Conservation (phyloP, 306 rosid species). For the Acacia confusa region DNA sequence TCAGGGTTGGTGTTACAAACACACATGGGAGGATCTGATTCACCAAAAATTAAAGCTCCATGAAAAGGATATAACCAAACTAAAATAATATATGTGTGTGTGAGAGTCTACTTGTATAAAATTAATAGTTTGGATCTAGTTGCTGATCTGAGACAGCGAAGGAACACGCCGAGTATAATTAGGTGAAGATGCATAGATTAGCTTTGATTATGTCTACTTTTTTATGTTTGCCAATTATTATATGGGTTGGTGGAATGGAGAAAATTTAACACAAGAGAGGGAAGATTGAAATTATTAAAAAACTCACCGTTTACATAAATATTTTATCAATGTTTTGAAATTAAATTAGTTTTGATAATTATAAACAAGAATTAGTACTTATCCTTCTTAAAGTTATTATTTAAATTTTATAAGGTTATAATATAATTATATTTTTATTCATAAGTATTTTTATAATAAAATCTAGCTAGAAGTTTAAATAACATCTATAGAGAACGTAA, state of each 20-base stretch:
- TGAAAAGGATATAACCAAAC: background rate
- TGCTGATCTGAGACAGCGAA: constrained; percentile 2
- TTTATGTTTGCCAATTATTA: constrained; percentile 11
- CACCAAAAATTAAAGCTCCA: background rate
- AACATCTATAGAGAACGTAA: background rate
- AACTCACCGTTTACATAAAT: background rate
- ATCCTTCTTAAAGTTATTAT: background rate
- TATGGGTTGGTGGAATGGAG: background rate
- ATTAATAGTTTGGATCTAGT: background rate
- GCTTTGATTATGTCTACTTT: constrained; percentile 34
- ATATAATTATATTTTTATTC: background rate
- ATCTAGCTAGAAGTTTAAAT: background rate
- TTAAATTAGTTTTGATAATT: background rate
- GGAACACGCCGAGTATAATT: background rate
- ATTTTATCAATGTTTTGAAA: background rate
- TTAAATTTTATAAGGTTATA: background rate
- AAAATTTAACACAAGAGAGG: background rate
- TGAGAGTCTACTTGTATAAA: background rate
- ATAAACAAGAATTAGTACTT: background rate
- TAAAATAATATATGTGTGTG: background rate
- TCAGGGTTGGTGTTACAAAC: background rate
- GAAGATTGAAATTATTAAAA: background rate
- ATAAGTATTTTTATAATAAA: background rate
- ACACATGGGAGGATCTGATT: constrained; percentile 7
- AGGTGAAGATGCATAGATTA: constrained; percentile 26